Evolutionary conservation across 192 early-diverging fungal genomes (phyloP).

Genomic region (Glomus cerebriforme): DNA sequence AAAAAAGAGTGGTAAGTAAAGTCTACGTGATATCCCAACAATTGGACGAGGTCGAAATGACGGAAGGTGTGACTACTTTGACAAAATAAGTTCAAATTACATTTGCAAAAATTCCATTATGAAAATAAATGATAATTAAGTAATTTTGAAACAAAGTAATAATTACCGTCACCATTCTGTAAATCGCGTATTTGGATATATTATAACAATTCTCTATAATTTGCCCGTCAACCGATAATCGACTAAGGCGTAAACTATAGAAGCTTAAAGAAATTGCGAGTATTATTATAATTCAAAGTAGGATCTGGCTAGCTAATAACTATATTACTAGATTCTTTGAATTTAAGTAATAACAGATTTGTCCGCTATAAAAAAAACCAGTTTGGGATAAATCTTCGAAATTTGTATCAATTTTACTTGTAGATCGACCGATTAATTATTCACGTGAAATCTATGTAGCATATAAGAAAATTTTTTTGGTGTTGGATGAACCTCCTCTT

Average conservation of each 20-base stretch:
- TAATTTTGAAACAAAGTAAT: neutral
- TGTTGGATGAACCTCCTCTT: slow-evolving; percentile 1
- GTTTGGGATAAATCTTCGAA: too few relatives aligned
- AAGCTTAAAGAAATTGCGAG: neutral
- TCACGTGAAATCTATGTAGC: neutral
- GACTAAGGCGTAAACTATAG: neutral
- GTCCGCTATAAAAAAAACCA: too few relatives aligned
- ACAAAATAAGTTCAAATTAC: neutral
- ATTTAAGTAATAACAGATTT: too few relatives aligned
- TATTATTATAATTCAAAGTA: too few relatives aligned
- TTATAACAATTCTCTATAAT: neutral
- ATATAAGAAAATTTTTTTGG: neutral
- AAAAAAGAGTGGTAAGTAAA: slow-evolving; percentile 38
- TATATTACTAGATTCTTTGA: too few relatives aligned
- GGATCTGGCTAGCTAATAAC: too few relatives aligned
- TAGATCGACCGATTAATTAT: neutral
- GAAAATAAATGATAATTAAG: neutral
- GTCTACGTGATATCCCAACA: slow-evolving; percentile 35
- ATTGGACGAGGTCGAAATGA: slow-evolving; percentile 13
- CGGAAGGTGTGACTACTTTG: slow-evolving; percentile 19
- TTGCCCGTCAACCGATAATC: neutral
- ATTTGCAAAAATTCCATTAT: neutral
- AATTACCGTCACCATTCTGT: neutral
- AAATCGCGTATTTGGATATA: neutral
- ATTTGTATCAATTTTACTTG: too few relatives aligned